Evolutionary conservation across 371 early-diverging fungal species (phyloP).

Genomic region (Mucor plumbeus): DNA sequence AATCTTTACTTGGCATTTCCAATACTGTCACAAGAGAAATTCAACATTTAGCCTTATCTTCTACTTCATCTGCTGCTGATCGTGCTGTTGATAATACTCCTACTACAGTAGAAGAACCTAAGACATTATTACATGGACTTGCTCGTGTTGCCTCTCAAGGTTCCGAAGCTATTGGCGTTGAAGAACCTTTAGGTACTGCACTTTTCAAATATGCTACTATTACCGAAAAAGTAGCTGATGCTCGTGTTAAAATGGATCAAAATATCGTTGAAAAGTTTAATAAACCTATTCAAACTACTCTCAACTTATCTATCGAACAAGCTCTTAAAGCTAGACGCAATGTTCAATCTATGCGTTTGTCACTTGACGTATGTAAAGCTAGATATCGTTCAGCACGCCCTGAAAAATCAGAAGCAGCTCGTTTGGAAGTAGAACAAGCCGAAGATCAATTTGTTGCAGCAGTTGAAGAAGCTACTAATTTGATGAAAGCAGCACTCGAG

Average conservation of each 20-base stretch:
- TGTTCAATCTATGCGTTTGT: conserved; percentile 79
- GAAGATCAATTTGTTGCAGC: conserved; percentile 92
- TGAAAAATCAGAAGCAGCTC: conserved; percentile 70
- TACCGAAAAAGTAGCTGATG: conserved; percentile 83
- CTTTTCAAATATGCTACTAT: conserved; percentile 82
- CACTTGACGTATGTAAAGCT: conserved; percentile 83
- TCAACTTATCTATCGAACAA: conserved; percentile 75
- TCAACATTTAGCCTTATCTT: conserved; percentile 62
- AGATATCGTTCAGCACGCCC: conserved; percentile 75
- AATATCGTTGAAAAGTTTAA: conserved; percentile 74
- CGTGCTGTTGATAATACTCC: conserved; percentile 27
- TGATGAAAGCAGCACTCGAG: conserved; percentile 92
- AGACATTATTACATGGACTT: conserved; percentile 75
- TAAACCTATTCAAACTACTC: conserved; percentile 70
- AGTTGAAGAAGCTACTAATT: conserved; percentile 88
- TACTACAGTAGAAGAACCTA: conserved; percentile 41
- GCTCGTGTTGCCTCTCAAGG: conserved; percentile 66
- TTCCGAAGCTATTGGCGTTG: conserved; percentile 64
- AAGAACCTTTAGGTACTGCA: conserved; percentile 83
- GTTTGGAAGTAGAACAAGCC: conserved; percentile 84
- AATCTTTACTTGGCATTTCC: conserved; percentile 69
- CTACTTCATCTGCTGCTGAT: conserved; percentile 54
- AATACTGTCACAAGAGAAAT: conserved; percentile 65
- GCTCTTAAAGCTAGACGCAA: conserved; percentile 84
- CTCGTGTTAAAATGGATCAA: conserved; percentile 74